Percentiles rank a stretch among this genome's conserved stretches.
Evolutionary conservation across 345 rosid genomes (phyloP).

Genomic region (Citrus maxima): DNA sequence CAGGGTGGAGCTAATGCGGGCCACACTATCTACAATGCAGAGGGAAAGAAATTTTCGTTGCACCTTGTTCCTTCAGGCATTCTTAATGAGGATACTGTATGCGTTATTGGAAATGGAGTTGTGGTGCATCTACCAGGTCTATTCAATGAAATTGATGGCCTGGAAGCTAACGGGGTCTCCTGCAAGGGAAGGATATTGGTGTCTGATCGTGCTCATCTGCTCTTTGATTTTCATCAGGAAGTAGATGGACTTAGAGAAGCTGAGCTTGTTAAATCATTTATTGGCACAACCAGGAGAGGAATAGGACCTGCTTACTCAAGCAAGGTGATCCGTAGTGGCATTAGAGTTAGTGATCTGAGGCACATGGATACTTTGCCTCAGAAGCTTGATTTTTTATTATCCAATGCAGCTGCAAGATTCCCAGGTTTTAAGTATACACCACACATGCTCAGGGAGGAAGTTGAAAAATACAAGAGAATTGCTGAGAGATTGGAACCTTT

Average conservation of each 20-base stretch:
- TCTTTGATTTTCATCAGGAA: constrained; percentile 92
- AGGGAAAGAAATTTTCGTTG: constrained; percentile 91
- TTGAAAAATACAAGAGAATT: constrained; percentile 82
- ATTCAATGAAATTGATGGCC: constrained; percentile 80
- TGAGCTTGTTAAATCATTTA: constrained; percentile 85
- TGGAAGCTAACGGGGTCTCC: constrained; percentile 74
- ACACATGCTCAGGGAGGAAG: constrained; percentile 82
- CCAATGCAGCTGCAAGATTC: constrained; percentile 82
- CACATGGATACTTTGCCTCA: constrained; percentile 91
- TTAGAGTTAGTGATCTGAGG: constrained; percentile 87
- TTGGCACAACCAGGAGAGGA: constrained; percentile 94
- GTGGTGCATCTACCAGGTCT: constrained; percentile 87
- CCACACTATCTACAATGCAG: constrained; percentile 87
- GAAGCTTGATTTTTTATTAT: constrained; percentile 70
- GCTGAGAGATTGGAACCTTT: constrained; percentile 93
- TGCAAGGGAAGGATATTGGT: constrained; percentile 91
- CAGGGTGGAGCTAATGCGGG: constrained; percentile 99
- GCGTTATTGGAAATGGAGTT: constrained; percentile 94
- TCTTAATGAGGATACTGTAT: constrained; percentile 77
- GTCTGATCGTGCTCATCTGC: constrained; percentile 87
- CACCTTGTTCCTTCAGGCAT: constrained; percentile 98
- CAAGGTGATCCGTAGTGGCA: constrained; percentile 81
- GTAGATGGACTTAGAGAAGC: constrained; percentile 86
- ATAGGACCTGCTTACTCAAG: constrained; percentile 92
- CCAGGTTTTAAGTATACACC: constrained; percentile 61